Percentiles rank a stretch among this genome's conserved stretches.
These are phyloP conservation scores for Aspergillus sp. DNA, from an alignment of 2,329 filamentous ascomycete genomes.

Conservation along the genomic window DNA sequence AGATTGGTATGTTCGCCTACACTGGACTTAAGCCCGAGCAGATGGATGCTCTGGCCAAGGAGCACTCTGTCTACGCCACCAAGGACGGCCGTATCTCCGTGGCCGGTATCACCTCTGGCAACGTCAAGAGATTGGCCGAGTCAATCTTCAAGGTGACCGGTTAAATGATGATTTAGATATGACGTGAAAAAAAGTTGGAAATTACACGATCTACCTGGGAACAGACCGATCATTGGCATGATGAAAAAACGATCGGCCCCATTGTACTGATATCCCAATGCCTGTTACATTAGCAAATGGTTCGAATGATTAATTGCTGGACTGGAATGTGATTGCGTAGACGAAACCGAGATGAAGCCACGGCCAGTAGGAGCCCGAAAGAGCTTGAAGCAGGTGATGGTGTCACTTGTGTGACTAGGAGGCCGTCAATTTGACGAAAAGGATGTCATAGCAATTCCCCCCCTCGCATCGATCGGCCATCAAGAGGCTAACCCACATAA, in stretches of 20 bases:
- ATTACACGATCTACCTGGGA: slow-evolving; percentile 1
- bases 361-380: too few species aligned
- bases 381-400: too few species aligned
- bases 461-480: too few species aligned
- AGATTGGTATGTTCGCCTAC: slow-evolving; percentile 99
- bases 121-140: slow-evolving; percentile 47
- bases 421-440: too few species aligned
- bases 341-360: too few species aligned
- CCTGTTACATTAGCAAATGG: slow-evolving; percentile 8
- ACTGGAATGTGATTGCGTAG: too few species aligned
- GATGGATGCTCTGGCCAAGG: slow-evolving; percentile 86
- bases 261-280: slow-evolving; percentile 24
- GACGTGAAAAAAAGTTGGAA: slow-evolving; percentile 2
- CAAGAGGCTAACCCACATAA: too few species aligned
- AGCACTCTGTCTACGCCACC: slow-evolving; percentile 97
- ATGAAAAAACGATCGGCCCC: slow-evolving; percentile 5
- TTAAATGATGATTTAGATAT: slow-evolving; percentile 23
- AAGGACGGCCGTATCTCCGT: slow-evolving; percentile 58
- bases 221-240: background rate
- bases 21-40: slow-evolving; percentile 86
- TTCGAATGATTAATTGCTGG: too few species aligned
- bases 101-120: slow-evolving; percentile 45
- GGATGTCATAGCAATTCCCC: too few species aligned
- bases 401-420: too few species aligned
- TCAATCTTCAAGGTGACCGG: slow-evolving; percentile 48